A percentile compares a stretch with the other conserved stretches of the same genome.
Evolutionary conservation across 805 yeast species (phyloP).

Genomic region (Scheffersomyces coipomensis): DNA sequence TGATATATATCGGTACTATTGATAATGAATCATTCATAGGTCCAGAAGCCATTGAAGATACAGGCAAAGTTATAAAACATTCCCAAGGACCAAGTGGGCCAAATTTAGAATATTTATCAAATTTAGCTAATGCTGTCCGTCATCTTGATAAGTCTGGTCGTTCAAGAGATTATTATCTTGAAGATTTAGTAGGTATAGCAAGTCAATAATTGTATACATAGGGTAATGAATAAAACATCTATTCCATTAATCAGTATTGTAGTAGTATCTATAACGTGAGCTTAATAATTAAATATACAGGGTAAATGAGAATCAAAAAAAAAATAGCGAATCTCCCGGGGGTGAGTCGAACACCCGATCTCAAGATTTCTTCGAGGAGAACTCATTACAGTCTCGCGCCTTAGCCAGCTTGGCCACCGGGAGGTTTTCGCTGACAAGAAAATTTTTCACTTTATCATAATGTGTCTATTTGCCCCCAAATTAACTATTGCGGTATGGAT

Average conservation of each 20-base stretch:
- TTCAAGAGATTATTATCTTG: slow-evolving; percentile 33
- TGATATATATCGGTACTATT: slow-evolving; percentile 80
- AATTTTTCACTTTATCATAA: neutral
- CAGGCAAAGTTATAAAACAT: slow-evolving; percentile 59
- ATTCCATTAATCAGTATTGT: too few relatives aligned
- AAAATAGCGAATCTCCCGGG: slow-evolving; percentile 33
- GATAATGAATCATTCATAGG: slow-evolving; percentile 84
- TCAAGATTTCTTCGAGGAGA: slow-evolving; percentile 34
- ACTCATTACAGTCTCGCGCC: slow-evolving; percentile 43
- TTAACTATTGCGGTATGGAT: slow-evolving; percentile 1
- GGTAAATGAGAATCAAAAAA: slow-evolving; percentile 7
- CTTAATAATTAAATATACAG: too few relatives aligned
- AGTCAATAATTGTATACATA: too few relatives aligned
- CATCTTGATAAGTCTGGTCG: slow-evolving; percentile 15
- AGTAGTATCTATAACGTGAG: too few relatives aligned
- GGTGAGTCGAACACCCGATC: slow-evolving; percentile 45
- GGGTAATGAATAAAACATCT: too few relatives aligned
- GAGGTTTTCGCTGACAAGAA: slow-evolving; percentile 15
- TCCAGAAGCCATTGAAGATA: slow-evolving; percentile 58
- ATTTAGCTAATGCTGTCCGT: slow-evolving; percentile 48
- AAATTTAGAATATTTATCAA: slow-evolving; percentile 67
- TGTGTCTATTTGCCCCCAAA: too few relatives aligned
- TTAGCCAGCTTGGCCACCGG: slow-evolving; percentile 45
- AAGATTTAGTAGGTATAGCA: slow-evolving; percentile 23
- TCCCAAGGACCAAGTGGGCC: slow-evolving; percentile 80